phyloP scores from a whole-genome alignment of 257 asterid genomes.

The Solanum etuberosum region DNA sequence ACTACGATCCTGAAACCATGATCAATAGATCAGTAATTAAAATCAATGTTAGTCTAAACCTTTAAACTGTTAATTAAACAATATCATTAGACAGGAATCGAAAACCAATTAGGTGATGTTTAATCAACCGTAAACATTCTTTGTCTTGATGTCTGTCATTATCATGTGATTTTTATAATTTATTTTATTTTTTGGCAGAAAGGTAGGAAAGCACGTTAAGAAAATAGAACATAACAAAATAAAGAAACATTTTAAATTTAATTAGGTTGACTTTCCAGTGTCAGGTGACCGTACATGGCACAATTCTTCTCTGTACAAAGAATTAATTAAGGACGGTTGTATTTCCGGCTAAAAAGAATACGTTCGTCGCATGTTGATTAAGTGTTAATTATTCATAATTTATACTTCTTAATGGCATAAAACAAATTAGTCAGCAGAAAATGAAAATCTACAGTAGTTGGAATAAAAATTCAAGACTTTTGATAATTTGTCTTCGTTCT shows the following conservation, averaged over 20 bases:
- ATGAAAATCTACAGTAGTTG: background rate
- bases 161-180: background rate
- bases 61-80: background rate
- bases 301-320: background rate
- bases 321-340: background rate
- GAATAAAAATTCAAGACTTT: background rate
- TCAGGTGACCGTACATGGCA: background rate
- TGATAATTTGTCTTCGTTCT: background rate
- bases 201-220: background rate
- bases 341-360: no score
- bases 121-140: background rate
- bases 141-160: background rate
- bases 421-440: background rate
- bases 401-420: background rate
- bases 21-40: background rate
- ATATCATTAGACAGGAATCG: conserved; percentile 1
- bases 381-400: background rate
- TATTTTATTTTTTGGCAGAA: background rate
- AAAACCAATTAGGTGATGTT: background rate
- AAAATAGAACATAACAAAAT: background rate
- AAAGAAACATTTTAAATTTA: background rate
- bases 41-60: background rate
- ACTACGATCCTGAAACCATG: background rate
- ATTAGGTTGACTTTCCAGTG: background rate
- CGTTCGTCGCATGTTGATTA: no score